A percentile compares a stretch with the other conserved stretches of the same genome.
phyloP scores from a whole-genome alignment of 495 filamentous ascomycete genomes.

The Paragyromitra xinjiangensis region DNA sequence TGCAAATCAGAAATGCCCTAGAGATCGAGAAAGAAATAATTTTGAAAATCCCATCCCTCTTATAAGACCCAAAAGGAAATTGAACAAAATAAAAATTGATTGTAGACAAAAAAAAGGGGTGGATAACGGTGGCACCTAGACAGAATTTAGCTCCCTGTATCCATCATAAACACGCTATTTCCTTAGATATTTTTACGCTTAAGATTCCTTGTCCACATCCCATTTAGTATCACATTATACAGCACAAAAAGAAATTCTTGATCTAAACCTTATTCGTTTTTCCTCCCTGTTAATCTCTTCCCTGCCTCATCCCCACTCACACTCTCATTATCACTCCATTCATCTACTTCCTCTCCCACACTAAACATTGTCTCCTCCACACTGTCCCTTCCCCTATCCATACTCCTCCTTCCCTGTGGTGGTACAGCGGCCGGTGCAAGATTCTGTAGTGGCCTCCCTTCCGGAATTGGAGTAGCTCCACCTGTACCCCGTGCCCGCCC shows the following conservation, averaged over 20 bases:
- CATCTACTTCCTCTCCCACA: constrained; percentile 56
- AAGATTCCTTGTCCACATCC: constrained; percentile 1
- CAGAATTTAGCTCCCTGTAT: neutral
- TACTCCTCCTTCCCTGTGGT: constrained; percentile 37
- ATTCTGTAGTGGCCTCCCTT: constrained; percentile 38
- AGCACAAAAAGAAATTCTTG: constrained; percentile 20
- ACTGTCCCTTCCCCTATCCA: constrained; percentile 51
- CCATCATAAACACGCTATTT: neutral
- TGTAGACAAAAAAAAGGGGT: constrained; percentile 1
- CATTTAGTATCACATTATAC: constrained; percentile 23
- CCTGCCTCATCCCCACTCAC: constrained; percentile 46
- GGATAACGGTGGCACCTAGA: constrained; percentile 1
- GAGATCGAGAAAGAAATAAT: constrained; percentile 18
- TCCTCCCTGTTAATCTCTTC: constrained; percentile 54
- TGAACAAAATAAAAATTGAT: constrained; percentile 24
- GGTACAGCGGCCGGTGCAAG: constrained; percentile 27
- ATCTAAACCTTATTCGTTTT: constrained; percentile 35
- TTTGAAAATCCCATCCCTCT: constrained; percentile 10
- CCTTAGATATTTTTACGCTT: neutral
- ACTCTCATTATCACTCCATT: constrained; percentile 55
- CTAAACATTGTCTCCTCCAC: constrained; percentile 57
- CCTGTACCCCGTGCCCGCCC: constrained; percentile 46
- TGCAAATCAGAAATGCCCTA: constrained; percentile 9
- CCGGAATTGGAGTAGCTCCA: constrained; percentile 15
- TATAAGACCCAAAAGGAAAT: constrained; percentile 23